Percentiles rank a stretch among this genome's conserved stretches.
These are phyloP conservation scores for Zygoascus sp. DNA, from an alignment of 1,139 yeast genomes.

Conservation along the genomic window DNA sequence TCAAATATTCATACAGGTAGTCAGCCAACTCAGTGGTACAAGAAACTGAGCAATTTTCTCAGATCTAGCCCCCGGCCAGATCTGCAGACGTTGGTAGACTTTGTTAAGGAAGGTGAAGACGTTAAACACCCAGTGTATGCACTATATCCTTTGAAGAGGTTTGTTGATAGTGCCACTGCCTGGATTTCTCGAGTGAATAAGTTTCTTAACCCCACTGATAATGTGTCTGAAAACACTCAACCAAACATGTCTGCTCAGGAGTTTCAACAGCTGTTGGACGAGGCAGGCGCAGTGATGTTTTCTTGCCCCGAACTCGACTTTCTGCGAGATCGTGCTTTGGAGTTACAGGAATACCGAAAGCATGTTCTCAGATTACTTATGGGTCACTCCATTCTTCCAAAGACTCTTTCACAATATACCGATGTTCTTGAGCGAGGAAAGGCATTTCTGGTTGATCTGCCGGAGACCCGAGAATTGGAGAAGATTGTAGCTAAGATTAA, in stretches of 20 bases:
- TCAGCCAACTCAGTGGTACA: slow-evolving; percentile 50
- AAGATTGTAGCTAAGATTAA: slow-evolving; percentile 45
- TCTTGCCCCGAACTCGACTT: slow-evolving; percentile 58
- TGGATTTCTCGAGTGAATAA: slow-evolving; percentile 58
- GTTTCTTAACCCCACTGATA: slow-evolving; percentile 36
- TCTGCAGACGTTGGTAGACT: slow-evolving; percentile 42
- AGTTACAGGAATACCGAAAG: slow-evolving; percentile 51
- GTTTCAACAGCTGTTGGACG: slow-evolving; percentile 41
- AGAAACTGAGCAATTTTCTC: slow-evolving; percentile 43
- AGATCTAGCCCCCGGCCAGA: slow-evolving; percentile 44
- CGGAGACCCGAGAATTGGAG: slow-evolving; percentile 47
- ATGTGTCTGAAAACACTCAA: slow-evolving; percentile 24
- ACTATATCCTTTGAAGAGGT: slow-evolving; percentile 38
- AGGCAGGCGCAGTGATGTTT: slow-evolving; percentile 49
- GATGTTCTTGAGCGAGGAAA: slow-evolving; percentile 46
- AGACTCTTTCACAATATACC: slow-evolving; percentile 28
- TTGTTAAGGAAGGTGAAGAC: slow-evolving; percentile 55
- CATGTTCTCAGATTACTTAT: slow-evolving; percentile 40
- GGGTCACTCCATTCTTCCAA: slow-evolving; percentile 19
- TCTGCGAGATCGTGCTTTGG: slow-evolving; percentile 49
- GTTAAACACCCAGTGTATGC: slow-evolving; percentile 38
- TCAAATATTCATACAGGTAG: slow-evolving; percentile 17
- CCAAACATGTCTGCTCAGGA: slow-evolving; percentile 22
- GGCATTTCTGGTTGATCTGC: slow-evolving; percentile 54
- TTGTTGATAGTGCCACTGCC: slow-evolving; percentile 43